Base-by-base conservation (phyloP, 1,139 yeast genomes). In the Protomyces pachydermus region DNA sequence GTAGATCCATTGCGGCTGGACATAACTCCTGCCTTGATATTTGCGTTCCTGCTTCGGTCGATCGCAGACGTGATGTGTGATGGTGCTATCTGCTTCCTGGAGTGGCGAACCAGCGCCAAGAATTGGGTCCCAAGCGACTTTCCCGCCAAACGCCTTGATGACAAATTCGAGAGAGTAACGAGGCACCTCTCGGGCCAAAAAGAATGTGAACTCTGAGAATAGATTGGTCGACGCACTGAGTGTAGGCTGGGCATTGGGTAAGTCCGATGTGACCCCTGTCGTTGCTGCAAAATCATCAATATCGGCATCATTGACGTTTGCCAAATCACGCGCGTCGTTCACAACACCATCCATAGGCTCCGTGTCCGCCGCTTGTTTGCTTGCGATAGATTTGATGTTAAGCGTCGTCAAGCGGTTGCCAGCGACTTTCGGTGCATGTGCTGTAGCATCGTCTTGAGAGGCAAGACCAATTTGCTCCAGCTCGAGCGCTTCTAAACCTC, bases 1-100 rank as follows among this genome's bases (percentile, higher is more conserved):
- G 75, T 93, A 91, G 57, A 93, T 80, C 98, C 98, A 95, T 80
- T 93, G 98, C 39, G 99, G 98, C 78, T 93, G 98, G 60, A 91
- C 77, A 73, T 95, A 95, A 0, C 96, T 88, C 79, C 98, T 84
- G 61, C 97, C 97, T 66, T 91, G 87, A 53, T 91, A 90, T 75
- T 86, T 89, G 69, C 84, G 81, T 52, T 81, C 76, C 64, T 93
- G 77, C 71, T 85, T 85, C 45, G 98, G 98, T 76, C 98, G 84
- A 77, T 93, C 99, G 69, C 87, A 85, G 70, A 93, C 87, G 75
- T 93, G 98, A 76, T 93, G 99, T 34, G 98, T 93, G 65, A 93
- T 84, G 61, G 81, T 78, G 53, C 74, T 76, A 64, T 75, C 76
- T 23, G 67, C 66, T 37, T 65, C 69, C 38, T 46, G 35, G 25